These are phyloP conservation scores for Abortiporus biennis DNA, from an alignment of 1,284 basidiomycete genomes.

Conservation along the genomic window DNA sequence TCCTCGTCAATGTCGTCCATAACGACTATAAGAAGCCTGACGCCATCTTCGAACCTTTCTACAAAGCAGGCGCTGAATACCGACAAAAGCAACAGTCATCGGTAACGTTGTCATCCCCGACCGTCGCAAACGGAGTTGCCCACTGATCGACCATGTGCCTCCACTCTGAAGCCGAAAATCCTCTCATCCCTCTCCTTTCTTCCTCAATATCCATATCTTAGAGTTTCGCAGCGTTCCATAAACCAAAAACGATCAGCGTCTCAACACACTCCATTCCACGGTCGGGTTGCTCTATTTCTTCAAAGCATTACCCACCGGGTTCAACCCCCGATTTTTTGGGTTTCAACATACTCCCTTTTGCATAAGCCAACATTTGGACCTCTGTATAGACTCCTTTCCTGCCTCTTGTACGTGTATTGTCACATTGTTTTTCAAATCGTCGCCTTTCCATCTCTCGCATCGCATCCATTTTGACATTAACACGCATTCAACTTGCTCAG, in stretches of 20 bases:
- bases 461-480: slow-evolving; percentile 16
- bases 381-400: no score
- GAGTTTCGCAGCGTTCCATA: background rate
- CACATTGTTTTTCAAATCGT: slow-evolving; percentile 12
- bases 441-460: slow-evolving; percentile 15
- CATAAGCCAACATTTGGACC: slow-evolving; percentile 8
- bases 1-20: slow-evolving; percentile 96
- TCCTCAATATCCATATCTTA: slow-evolving; percentile 6
- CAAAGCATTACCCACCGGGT: slow-evolving; percentile 41
- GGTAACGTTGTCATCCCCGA: no score
- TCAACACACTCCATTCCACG: slow-evolving; percentile 16
- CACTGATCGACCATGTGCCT: slow-evolving; percentile 17
- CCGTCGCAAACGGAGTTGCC: slow-evolving; percentile 16
- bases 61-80: slow-evolving; percentile 63
- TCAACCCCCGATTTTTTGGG: slow-evolving; percentile 59
- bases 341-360: slow-evolving; percentile 26
- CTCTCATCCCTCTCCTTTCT: slow-evolving; percentile 7
- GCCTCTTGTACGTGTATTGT: slow-evolving; percentile 7
- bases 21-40: slow-evolving; percentile 88
- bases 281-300: slow-evolving; percentile 19
- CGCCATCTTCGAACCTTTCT: slow-evolving; percentile 87
- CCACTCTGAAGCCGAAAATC: slow-evolving; percentile 1
- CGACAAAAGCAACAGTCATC: slow-evolving; percentile 21
- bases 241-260: slow-evolving; percentile 7
- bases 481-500: slow-evolving; percentile 13